These are phyloP conservation scores for Schizosaccharomyces octosporus DNA, from an alignment of 805 yeast species.

Conservation along the genomic window DNA sequence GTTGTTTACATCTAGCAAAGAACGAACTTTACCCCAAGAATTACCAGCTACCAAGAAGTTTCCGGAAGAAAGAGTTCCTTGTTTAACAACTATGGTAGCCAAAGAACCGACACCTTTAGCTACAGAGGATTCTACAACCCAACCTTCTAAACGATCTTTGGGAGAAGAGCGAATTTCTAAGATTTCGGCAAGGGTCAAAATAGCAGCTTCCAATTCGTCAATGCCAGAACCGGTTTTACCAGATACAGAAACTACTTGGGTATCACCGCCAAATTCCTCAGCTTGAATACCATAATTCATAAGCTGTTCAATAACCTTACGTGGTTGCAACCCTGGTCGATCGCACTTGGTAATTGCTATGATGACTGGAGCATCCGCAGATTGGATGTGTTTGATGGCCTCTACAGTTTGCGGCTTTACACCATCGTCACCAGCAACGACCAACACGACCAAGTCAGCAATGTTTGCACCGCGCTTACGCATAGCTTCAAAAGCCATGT, in stretches of 20 bases:
- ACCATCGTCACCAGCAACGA: constrained; percentile 91
- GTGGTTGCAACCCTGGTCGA: constrained; percentile 48
- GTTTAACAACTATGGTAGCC: constrained; percentile 61
- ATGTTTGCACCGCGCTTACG: constrained; percentile 87
- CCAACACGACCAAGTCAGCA: constrained; percentile 77
- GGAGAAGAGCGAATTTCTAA: constrained; percentile 46
- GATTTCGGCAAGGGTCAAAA: constrained; percentile 62
- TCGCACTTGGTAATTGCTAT: constrained; percentile 90
- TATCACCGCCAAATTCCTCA: constrained; percentile 88
- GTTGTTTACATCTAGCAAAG: constrained; percentile 53
- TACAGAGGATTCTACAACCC: constrained; percentile 67
- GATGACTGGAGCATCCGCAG: constrained; percentile 56
- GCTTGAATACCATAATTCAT: constrained; percentile 56
- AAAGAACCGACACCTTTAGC: constrained; percentile 53
- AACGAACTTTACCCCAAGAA: constrained; percentile 62
- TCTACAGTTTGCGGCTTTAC: constrained; percentile 94
- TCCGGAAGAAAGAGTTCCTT: constrained; percentile 55
- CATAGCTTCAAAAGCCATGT: constrained; percentile 89
- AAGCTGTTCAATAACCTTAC: constrained; percentile 53
- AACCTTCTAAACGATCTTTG: constrained; percentile 44
- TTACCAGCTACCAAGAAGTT: constrained; percentile 61
- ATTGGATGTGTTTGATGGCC: constrained; percentile 78
- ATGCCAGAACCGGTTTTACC: constrained; percentile 70
- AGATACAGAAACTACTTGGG: constrained; percentile 66
- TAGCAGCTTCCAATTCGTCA: constrained; percentile 72